phyloP scores from a whole-genome alignment of 2,329 filamentous ascomycete species.

The Pseudogymnoascus pannorum region DNA sequence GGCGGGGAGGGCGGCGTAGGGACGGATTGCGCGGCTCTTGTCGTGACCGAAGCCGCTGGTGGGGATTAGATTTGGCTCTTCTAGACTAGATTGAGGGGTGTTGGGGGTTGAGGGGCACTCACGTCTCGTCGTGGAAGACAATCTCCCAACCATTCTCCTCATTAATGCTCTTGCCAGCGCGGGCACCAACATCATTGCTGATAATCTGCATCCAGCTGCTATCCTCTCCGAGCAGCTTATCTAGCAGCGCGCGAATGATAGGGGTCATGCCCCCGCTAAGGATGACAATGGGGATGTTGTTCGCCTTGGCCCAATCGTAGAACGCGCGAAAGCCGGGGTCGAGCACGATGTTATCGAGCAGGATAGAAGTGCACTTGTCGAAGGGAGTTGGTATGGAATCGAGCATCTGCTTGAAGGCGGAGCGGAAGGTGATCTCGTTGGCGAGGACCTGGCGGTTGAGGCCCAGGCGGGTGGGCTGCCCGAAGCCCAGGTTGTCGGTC shows the following conservation, averaged over 20 bases:
- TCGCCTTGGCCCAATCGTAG: slow-evolving; percentile 69
- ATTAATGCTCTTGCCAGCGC: slow-evolving; percentile 66
- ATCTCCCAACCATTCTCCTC: slow-evolving; percentile 82
- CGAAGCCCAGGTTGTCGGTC: slow-evolving; percentile 90
- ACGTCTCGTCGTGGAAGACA: slow-evolving; percentile 79
- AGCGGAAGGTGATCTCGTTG: slow-evolving; percentile 66
- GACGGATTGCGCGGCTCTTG: slow-evolving; percentile 85
- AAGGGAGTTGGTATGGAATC: slow-evolving; percentile 77
- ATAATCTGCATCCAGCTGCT: slow-evolving; percentile 79
- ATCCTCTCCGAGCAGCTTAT: slow-evolving; percentile 69
- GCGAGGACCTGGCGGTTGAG: slow-evolving; percentile 72
- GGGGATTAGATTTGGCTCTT: neutral
- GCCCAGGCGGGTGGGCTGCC: slow-evolving; percentile 59
- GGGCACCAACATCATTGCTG: slow-evolving; percentile 67
- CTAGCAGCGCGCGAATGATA: slow-evolving; percentile 76
- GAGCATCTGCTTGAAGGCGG: slow-evolving; percentile 87
- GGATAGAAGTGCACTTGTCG: slow-evolving; percentile 69
- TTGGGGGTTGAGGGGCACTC: slow-evolving; percentile 20
- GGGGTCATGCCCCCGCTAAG: slow-evolving; percentile 89
- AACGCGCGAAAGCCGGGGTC: slow-evolving; percentile 87
- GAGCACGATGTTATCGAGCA: slow-evolving; percentile 76
- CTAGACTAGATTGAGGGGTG: neutral
- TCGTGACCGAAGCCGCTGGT: slow-evolving; percentile 74
- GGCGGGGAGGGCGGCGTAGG: slow-evolving; percentile 68
- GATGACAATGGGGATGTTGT: slow-evolving; percentile 88